Evolutionary conservation across 202 grass and related monocot genomes (phyloP).

Genomic region (Panicum virgatum): DNA sequence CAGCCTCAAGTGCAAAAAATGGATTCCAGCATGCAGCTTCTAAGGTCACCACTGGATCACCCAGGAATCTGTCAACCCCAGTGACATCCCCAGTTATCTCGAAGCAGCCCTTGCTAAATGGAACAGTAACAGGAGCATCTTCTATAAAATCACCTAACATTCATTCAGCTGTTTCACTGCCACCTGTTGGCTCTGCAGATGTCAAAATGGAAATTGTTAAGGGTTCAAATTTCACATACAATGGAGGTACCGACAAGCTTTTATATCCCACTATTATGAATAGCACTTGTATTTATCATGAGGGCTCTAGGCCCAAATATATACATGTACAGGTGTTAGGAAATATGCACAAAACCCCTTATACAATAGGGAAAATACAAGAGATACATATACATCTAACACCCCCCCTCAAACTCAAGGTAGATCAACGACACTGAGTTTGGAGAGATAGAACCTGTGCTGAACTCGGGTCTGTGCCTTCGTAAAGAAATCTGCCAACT

Average conservation of each 20-base stretch:
- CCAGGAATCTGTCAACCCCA: conserved; percentile 31
- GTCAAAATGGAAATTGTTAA: conserved; percentile 40
- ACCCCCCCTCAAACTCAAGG: no score
- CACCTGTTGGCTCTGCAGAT: conserved; percentile 36
- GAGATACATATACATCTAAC: no score
- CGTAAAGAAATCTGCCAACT: no score
- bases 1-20: conserved; percentile 4
- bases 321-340: no score
- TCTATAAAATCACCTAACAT: conserved; percentile 23
- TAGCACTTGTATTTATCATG: no score
- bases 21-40: conserved; percentile 39
- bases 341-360: no score
- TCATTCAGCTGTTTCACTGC: conserved; percentile 34
- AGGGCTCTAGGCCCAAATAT: no score
- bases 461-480: no score
- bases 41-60: conserved; percentile 26
- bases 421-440: no score
- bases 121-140: conserved; percentile 27
- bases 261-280: no score
- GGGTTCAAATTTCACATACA: conserved; percentile 40
- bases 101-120: conserved; percentile 47
- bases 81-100: conserved; percentile 25
- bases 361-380: no score
- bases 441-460: no score
- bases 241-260: conserved; percentile 37